Conservation (phyloP, 331 rosid species). For the Saraca asoca region DNA sequence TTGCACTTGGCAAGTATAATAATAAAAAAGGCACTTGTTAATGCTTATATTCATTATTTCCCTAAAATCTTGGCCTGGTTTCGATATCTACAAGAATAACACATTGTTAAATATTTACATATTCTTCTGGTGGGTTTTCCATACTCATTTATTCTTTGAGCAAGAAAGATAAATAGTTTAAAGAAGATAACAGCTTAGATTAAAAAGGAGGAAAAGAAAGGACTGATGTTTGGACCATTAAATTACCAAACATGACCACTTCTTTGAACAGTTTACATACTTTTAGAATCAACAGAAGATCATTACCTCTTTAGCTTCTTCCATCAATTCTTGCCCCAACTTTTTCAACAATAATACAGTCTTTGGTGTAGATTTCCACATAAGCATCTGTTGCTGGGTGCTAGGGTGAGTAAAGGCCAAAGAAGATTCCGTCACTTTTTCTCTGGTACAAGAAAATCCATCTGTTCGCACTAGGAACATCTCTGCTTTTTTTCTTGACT, state of each 20-base stretch:
- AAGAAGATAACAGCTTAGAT: too few species aligned
- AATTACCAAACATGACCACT: slow-evolving; percentile 7
- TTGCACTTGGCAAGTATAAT: too few species aligned
- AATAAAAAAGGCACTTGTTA: too few species aligned
- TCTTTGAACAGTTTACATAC: slow-evolving; percentile 9
- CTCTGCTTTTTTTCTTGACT: slow-evolving; percentile 97
- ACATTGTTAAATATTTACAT: not conserved
- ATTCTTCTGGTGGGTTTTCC: not conserved
- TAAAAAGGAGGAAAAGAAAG: not conserved
- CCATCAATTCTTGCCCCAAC: slow-evolving; percentile 87
- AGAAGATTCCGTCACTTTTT: slow-evolving; percentile 92
- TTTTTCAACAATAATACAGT: slow-evolving; percentile 90
- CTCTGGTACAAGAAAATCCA: slow-evolving; percentile 91
- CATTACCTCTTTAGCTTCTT: slow-evolving; percentile 95
- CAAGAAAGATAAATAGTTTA: too few species aligned
- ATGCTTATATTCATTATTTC: too few species aligned
- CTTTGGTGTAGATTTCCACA: slow-evolving; percentile 97
- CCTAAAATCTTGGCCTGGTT: too few species aligned
- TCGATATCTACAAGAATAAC: not conserved
- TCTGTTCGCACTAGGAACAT: slow-evolving; percentile 96
- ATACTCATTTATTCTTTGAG: not conserved
- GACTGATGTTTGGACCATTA: slow-evolving; percentile 6
- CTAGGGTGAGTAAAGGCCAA: slow-evolving; percentile 98
- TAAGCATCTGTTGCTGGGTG: slow-evolving; percentile 98
- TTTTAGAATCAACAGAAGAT: slow-evolving; percentile 16